phyloP scores from a whole-genome alignment of 331 rosid species.

The Ulmus americana region DNA sequence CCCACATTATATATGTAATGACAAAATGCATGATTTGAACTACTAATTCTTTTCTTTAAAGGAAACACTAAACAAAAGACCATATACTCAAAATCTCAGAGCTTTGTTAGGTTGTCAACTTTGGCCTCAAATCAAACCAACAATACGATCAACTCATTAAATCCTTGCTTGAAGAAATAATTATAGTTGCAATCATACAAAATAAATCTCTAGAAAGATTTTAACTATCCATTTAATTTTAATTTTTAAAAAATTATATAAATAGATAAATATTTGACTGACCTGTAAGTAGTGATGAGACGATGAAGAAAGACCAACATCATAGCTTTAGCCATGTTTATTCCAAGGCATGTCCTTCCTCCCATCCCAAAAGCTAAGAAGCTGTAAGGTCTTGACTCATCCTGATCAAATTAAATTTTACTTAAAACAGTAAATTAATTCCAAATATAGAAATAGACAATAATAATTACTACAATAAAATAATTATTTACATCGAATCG shows the following conservation, averaged over 20 bases:
- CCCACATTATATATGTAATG: neutral
- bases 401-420: slow-evolving; percentile 30
- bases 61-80: neutral
- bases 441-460: neutral
- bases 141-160: no score
- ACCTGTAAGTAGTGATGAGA: slow-evolving; percentile 59
- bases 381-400: slow-evolving; percentile 50
- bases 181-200: neutral
- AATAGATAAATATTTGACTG: no score
- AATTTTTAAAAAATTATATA: neutral
- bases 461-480: neutral
- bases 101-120: slow-evolving; percentile 3
- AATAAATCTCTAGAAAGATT: neutral
- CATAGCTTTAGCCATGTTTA: slow-evolving; percentile 83
- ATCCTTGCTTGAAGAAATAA: neutral
- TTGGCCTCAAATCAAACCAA: no score
- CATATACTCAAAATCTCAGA: neutral
- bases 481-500: slow-evolving; percentile 55
- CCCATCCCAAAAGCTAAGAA: slow-evolving; percentile 92
- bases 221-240: no score
- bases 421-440: neutral
- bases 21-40: neutral
- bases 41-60: neutral
- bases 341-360: slow-evolving; percentile 79
- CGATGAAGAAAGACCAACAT: slow-evolving; percentile 87